These are phyloP conservation scores for Penicillium crystallinum DNA, from an alignment of 495 filamentous ascomycete genomes.

Conservation along the genomic window DNA sequence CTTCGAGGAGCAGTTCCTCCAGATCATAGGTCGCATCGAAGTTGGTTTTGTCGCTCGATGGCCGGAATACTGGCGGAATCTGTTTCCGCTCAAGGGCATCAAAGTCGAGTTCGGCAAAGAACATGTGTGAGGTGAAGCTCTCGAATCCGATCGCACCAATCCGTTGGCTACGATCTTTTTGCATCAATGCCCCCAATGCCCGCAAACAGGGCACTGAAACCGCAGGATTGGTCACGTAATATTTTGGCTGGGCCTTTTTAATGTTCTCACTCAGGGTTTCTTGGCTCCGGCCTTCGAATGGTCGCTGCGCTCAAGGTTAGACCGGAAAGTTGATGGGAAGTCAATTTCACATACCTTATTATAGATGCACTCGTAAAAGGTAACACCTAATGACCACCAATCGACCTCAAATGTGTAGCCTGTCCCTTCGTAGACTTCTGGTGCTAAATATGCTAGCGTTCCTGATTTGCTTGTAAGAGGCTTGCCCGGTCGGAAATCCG, in stretches of 20 bases:
- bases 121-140: slow-evolving; percentile 78
- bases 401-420: slow-evolving; percentile 87
- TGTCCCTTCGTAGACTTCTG: slow-evolving; percentile 85
- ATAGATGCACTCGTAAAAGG: slow-evolving; percentile 98
- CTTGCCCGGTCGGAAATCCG: slow-evolving; percentile 80
- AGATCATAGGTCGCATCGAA: slow-evolving; percentile 98
- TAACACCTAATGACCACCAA: slow-evolving; percentile 97
- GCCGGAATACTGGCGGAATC: slow-evolving; percentile 84
- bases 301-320: slow-evolving; percentile 50
- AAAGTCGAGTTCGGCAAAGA: slow-evolving; percentile 86
- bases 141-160: slow-evolving; percentile 75
- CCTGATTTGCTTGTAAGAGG: slow-evolving; percentile 91
- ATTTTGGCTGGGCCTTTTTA: slow-evolving; percentile 75
- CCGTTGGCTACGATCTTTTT: slow-evolving; percentile 70
- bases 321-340: background rate
- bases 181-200: slow-evolving; percentile 74
- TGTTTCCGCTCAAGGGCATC: slow-evolving; percentile 80
- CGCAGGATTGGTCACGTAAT: slow-evolving; percentile 81
- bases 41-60: slow-evolving; percentile 96
- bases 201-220: slow-evolving; percentile 82
- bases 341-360: slow-evolving; percentile 66
- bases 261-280: slow-evolving; percentile 75
- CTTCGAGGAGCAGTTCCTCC: slow-evolving; percentile 89
- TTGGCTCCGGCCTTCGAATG: slow-evolving; percentile 84
- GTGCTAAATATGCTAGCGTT: slow-evolving; percentile 91